A percentile compares a stretch with the other conserved stretches of the same genome.
Conservation (phyloP, 306 rosid species). For the Prunus fruticosa region DNA sequence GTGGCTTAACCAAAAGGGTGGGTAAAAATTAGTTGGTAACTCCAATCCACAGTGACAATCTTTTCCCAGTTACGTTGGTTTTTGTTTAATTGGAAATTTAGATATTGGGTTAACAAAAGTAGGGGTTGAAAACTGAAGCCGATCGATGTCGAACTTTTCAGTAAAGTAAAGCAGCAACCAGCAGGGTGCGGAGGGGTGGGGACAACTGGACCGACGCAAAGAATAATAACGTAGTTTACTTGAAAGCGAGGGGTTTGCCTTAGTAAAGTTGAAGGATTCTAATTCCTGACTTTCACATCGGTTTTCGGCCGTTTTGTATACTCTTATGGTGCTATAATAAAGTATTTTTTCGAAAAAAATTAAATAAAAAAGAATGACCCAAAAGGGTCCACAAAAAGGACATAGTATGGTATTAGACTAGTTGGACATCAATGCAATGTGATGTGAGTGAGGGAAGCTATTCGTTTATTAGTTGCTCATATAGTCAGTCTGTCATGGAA, state of each 20-base stretch:
- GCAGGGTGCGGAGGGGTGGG: background rate
- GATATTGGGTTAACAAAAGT: background rate
- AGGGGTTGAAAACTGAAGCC: background rate
- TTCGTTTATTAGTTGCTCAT: constrained; percentile 3
- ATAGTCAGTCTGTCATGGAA: background rate
- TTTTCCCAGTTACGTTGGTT: background rate
- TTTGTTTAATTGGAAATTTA: background rate
- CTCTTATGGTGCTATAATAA: too few species aligned
- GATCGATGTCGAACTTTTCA: background rate
- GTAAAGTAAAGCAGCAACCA: background rate
- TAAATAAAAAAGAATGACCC: background rate
- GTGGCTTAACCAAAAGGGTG: too few species aligned
- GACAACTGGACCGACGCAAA: background rate
- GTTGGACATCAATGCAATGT: background rate
- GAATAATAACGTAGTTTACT: background rate
- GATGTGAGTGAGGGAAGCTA: background rate
- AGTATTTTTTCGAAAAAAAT: too few species aligned
- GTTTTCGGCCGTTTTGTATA: too few species aligned
- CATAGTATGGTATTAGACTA: background rate
- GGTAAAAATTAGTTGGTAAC: too few species aligned
- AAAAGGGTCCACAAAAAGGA: background rate
- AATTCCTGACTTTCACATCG: too few species aligned
- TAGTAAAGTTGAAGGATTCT: too few species aligned
- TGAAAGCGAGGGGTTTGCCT: background rate
- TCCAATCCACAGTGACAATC: too few species aligned